These are phyloP conservation scores for Decorospora gaudefroyi DNA, from an alignment of 2,329 filamentous ascomycete genomes.

Conservation along the genomic window DNA sequence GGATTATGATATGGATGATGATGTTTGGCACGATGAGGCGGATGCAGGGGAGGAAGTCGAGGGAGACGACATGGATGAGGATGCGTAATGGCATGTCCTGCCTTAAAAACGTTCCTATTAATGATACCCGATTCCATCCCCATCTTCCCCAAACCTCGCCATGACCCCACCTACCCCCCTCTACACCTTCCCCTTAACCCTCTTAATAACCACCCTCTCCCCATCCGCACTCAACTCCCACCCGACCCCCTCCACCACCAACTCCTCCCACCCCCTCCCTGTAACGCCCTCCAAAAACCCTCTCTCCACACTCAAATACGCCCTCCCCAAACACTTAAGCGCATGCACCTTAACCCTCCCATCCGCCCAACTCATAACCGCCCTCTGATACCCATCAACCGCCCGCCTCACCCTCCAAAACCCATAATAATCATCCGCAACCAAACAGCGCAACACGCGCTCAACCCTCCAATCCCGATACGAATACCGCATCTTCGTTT, in stretches of 20 bases:
- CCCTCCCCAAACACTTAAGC: slow-evolving; percentile 82
- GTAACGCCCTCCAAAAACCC: slow-evolving; percentile 70
- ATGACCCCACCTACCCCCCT: background rate
- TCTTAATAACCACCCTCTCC: slow-evolving; percentile 75
- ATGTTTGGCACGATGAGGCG: slow-evolving; percentile 58
- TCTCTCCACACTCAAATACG: slow-evolving; percentile 75
- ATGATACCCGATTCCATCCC: slow-evolving; percentile 45
- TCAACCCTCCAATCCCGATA: slow-evolving; percentile 72
- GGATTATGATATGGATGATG: slow-evolving; percentile 56
- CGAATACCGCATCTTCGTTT: slow-evolving; percentile 63
- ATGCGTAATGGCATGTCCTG: no score
- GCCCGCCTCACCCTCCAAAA: slow-evolving; percentile 73
- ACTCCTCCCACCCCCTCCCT: slow-evolving; percentile 70
- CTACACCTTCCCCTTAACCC: slow-evolving; percentile 55
- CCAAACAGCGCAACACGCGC: slow-evolving; percentile 68
- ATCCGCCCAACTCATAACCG: slow-evolving; percentile 81
- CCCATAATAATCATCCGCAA: slow-evolving; percentile 78
- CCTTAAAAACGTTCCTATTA: no score
- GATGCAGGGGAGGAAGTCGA: slow-evolving; percentile 55
- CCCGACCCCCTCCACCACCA: slow-evolving; percentile 74
- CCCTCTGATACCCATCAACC: slow-evolving; percentile 79
- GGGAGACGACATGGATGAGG: slow-evolving; percentile 54
- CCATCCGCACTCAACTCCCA: slow-evolving; percentile 74
- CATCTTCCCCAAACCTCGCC: background rate
- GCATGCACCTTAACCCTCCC: slow-evolving; percentile 73